Base-by-base conservation (phyloP, 441 rosid genomes). In the Aquilaria agallochum region DNA sequence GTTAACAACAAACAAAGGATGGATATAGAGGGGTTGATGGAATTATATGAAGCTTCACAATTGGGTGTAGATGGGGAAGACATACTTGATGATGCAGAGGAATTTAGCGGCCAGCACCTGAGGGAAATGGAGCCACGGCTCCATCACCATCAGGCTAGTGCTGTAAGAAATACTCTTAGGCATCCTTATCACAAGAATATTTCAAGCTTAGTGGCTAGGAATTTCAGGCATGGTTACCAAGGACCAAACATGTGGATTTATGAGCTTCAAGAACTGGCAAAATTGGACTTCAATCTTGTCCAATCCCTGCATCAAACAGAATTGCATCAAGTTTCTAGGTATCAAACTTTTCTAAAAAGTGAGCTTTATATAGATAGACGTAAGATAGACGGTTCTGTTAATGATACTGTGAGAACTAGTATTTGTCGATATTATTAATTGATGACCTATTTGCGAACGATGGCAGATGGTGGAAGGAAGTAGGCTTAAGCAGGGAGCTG, bases 401-500 rank as follows among this genome's bases (percentile, higher is more conserved):
- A 20, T 20, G 27, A 20, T 20, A 20, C 27, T 20, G 27, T 20
- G 27, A 20, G 27, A 20, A 20, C 27, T 20, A 20, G 27, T 20
- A 20, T 20, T 20, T 20, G 27, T 20, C 27, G 27, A 5, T 54
- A 1, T 45, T 20, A 20, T 20, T 20, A 20, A 20, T 20, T 20
- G 27, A 20, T 20, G 27, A 20, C 27, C 27, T 20, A 20, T 4
- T 1, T 40, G 1, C 45, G 9, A 40, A 40, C 9, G 45, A 54
- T 55, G 7, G 14, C 63, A 88, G 95, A 59, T 88, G 95, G 91
- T 85, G 95, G 95, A 70, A 71, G 48, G 79, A 74, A 7, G 64
- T 80, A 1, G 83, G 83, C 12, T 72, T 83, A 68, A 68, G 68
- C 0, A 63, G 77, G 51, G 71, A 64, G 53, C 46, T 78, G 40